Evolutionary conservation across 2,329 filamentous ascomycete genomes (phyloP).

Genomic region (Colletotrichum plurivorum): DNA sequence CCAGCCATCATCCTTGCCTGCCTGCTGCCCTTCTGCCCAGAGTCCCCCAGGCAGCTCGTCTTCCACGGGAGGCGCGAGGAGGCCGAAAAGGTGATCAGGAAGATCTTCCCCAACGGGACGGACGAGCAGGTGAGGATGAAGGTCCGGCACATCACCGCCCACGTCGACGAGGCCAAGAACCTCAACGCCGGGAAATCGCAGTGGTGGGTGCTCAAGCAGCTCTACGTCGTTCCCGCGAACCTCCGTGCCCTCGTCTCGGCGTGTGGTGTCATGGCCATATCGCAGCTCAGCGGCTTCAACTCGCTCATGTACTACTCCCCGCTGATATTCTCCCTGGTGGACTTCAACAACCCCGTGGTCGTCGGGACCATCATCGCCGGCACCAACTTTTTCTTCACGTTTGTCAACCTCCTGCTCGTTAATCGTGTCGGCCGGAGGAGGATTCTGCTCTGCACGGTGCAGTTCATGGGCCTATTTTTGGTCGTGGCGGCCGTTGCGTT

Average conservation of each 20-base stretch:
- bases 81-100: slow-evolving; percentile 53
- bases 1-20: slow-evolving; percentile 60
- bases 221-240: slow-evolving; percentile 60
- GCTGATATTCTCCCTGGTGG: slow-evolving; percentile 61
- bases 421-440: slow-evolving; percentile 61
- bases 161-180: slow-evolving; percentile 55
- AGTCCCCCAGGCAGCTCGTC: slow-evolving; percentile 63
- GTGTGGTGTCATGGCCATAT: slow-evolving; percentile 67
- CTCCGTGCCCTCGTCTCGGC: slow-evolving; percentile 60
- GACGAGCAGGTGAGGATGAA: slow-evolving; percentile 59
- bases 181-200: slow-evolving; percentile 56
- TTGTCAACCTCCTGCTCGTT: slow-evolving; percentile 61
- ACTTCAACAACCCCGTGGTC: slow-evolving; percentile 63
- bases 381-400: slow-evolving; percentile 65
- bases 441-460: slow-evolving; percentile 59
- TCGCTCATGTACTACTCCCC: slow-evolving; percentile 66
- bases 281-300: slow-evolving; percentile 67
- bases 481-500: slow-evolving; percentile 60
- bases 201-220: slow-evolving; percentile 60
- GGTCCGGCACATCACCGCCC: slow-evolving; percentile 55
- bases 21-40: slow-evolving; percentile 62
- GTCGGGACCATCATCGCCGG: slow-evolving; percentile 60
- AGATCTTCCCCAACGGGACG: slow-evolving; percentile 58
- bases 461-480: slow-evolving; percentile 60
- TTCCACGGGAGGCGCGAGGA: slow-evolving; percentile 57